Conservation (phyloP, 2,329 filamentous ascomycete species). For the Aspergillus versicolor region DNA sequence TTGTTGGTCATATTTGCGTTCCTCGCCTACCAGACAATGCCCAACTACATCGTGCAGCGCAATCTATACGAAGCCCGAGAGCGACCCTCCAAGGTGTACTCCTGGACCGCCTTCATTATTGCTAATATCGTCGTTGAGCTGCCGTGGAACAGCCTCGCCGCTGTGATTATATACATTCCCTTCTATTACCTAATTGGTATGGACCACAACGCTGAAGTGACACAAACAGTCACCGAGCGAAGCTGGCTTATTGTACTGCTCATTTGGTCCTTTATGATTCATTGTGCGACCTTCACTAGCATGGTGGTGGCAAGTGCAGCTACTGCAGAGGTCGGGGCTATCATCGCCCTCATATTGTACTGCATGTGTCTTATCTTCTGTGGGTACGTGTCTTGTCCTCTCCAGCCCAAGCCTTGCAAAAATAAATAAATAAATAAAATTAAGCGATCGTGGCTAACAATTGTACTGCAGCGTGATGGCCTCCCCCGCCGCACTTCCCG, state of each 20-base stretch:
- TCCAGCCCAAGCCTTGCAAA: too few species aligned
- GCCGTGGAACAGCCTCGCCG: conserved; percentile 63
- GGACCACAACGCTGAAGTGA: conserved; percentile 42
- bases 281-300: conserved; percentile 67
- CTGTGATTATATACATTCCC: conserved; percentile 61
- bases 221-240: conserved; percentile 49
- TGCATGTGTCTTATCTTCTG: conserved; percentile 62
- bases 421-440: too few species aligned
- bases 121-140: conserved; percentile 72
- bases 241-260: conserved; percentile 67
- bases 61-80: conserved; percentile 61
- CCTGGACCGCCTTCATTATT: conserved; percentile 70
- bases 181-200: conserved; percentile 67
- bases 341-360: conserved; percentile 57
- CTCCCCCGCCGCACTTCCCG: conserved; percentile 57
- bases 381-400: conserved; percentile 23
- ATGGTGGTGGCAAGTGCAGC: conserved; percentile 71
- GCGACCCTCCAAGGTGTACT: conserved; percentile 68
- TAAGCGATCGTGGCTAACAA: background rate
- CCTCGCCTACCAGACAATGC: conserved; percentile 55
- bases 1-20: conserved; percentile 75
- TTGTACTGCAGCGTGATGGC: conserved; percentile 43
- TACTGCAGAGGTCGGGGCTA: conserved; percentile 66
- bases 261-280: conserved; percentile 68
- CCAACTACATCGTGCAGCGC: conserved; percentile 58